Evolutionary conservation across 2,329 filamentous ascomycete species (phyloP).

Genomic region (Aspergillus terreus): DNA sequence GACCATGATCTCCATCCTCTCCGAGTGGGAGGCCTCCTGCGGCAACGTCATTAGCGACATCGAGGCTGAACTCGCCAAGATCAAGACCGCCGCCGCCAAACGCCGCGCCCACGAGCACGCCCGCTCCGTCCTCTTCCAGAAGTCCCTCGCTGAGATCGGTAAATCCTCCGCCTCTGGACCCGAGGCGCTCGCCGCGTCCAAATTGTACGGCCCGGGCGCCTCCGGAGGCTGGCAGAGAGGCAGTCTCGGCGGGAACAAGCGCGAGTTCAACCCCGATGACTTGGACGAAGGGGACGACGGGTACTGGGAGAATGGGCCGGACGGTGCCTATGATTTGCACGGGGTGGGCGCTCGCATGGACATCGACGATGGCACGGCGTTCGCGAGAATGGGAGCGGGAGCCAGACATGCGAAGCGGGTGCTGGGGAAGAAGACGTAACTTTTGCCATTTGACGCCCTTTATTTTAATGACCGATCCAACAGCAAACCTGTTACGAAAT

Average conservation of each 20-base stretch:
- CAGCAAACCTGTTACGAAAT: not conserved
- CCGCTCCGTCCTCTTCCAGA: slow-evolving; percentile 49
- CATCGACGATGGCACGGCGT: slow-evolving; percentile 34
- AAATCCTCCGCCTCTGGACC: not conserved
- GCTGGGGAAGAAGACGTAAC: slow-evolving; percentile 32
- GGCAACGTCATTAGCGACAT: slow-evolving; percentile 68
- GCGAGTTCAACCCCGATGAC: slow-evolving; percentile 37
- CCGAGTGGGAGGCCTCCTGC: slow-evolving; percentile 76
- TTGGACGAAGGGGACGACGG: slow-evolving; percentile 35
- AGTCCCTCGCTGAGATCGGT: slow-evolving; percentile 34
- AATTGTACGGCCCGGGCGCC: slow-evolving; percentile 4
- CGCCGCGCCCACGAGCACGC: slow-evolving; percentile 51
- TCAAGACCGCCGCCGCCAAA: slow-evolving; percentile 57
- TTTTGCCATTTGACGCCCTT: not conserved
- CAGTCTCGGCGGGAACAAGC: slow-evolving; percentile 32
- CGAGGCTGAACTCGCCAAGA: slow-evolving; percentile 67
- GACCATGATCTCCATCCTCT: slow-evolving; percentile 63
- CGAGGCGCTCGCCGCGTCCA: slow-evolving; percentile 23
- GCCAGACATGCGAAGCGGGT: slow-evolving; percentile 34
- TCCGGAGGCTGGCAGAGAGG: not conserved
- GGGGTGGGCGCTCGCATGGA: slow-evolving; percentile 34
- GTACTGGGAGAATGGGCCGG: slow-evolving; percentile 29
- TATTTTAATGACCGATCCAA: not conserved
- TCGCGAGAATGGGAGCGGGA: slow-evolving; percentile 19
- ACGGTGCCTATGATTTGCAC: slow-evolving; percentile 23